Base-by-base conservation (phyloP, 192 early-diverging fungal species). In the Pecoramyces ruminantium region DNA sequence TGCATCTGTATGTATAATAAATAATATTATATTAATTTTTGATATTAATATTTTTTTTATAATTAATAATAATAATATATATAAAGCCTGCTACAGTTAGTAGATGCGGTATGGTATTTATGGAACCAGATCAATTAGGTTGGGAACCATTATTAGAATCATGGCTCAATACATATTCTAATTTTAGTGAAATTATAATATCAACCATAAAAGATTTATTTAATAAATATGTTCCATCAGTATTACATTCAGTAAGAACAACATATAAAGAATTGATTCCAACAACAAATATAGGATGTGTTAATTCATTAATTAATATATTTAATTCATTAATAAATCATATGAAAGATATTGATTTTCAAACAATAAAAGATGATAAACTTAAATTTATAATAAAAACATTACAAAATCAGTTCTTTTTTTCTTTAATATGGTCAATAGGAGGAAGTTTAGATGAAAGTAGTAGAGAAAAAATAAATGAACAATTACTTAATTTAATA, bases 241-340 rank as follows among this genome's bases (percentile, higher is more conserved):
- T 80, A n/a, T 34, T 91, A 8, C 79, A 80, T 34, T 89, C 79
- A 78, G 81, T 85, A 4, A 81, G 86, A 21, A 83, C 83, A 12
- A 88, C 88, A 29, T 91, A 89, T 84, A 90, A 89, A 78, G 90
- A 91, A 78, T 81, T 91, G 27, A 87, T 89, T 4, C 86, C 90
- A 6, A 89, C 90, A 21, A 86, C 89, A 15, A 89, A 91, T 78
- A 91, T 91, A 67, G 89, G 89, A 1, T 82, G 89, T 17, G 90
- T 91, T 29, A 91, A 87, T 78, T 90, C 90, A 14, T 81, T 89
- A 51, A 82, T 86, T 13, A 82, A 86, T 42, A 79, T 91, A 15
- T 78, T 88, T 16, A 87, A 90, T 82, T 85, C 87, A 78, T 79
- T 81, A 29, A 80, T 91, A 29, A 87, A 90, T 30, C 82, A 86